Conservation (phyloP, 2,329 filamentous ascomycete species). For the Neonectria hederae region DNA sequence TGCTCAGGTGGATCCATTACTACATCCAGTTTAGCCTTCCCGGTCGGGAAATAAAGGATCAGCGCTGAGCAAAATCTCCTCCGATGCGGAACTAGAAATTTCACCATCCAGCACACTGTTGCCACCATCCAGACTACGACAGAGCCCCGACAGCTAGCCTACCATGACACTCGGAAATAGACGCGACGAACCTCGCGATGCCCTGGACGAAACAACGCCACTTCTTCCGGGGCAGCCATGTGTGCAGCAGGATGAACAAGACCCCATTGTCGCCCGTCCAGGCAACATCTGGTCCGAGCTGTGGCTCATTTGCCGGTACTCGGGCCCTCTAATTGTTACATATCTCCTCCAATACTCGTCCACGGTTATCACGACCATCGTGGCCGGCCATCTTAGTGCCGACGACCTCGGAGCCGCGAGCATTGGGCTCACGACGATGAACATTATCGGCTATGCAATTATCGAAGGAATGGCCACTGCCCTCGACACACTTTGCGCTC, state of each 20-base stretch:
- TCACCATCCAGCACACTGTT: background rate
- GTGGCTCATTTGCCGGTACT: conserved; percentile 39
- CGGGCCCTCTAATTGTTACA: conserved; percentile 59
- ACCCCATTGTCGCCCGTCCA: background rate
- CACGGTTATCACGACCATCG: conserved; percentile 60
- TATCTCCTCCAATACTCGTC: conserved; percentile 65
- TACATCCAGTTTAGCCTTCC: background rate
- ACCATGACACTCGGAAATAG: background rate
- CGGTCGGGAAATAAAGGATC: background rate
- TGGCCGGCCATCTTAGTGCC: conserved; percentile 63
- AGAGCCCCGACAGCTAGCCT: background rate
- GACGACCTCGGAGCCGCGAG: conserved; percentile 63
- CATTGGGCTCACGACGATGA: conserved; percentile 62
- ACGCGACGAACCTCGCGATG: background rate
- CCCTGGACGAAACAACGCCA: conserved; percentile 23
- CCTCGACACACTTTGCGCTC: conserved; percentile 40
- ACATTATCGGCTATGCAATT: conserved; percentile 61
- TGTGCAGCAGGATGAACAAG: background rate
- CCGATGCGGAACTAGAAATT: background rate
- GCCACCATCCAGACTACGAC: background rate
- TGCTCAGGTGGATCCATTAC: background rate
- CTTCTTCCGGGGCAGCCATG: conserved; percentile 12
- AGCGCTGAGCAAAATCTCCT: background rate
- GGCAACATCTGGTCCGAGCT: conserved; percentile 31
- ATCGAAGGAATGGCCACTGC: conserved; percentile 42